Evolutionary conservation across 208 protist species (phyloP).

Genomic region (Trypanosoma cruzi): DNA sequence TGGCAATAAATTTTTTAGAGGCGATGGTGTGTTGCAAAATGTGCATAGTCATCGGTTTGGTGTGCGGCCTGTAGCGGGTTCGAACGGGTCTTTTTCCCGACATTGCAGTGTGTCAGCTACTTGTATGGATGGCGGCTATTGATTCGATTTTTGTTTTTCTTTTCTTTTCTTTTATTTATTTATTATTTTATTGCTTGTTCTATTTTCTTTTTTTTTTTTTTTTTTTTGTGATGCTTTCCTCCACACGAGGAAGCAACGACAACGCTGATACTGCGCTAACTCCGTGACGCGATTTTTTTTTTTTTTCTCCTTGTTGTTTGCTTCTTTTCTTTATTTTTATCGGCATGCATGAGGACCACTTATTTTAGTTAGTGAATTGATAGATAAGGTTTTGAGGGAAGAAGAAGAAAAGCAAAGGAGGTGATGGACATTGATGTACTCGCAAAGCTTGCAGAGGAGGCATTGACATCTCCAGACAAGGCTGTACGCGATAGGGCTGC

Average conservation of each 20-base stretch:
- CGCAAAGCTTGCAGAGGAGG: constrained; percentile 31
- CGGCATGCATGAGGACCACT: background rate
- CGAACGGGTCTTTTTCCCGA: background rate
- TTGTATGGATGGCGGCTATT: background rate
- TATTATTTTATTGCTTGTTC: background rate
- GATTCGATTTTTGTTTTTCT: background rate
- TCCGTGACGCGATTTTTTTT: background rate
- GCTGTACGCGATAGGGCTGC: constrained; percentile 52
- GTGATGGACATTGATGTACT: constrained; percentile 39
- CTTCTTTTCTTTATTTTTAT: background rate
- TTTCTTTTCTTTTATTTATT: background rate
- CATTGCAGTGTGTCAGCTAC: background rate
- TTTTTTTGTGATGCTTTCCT: background rate
- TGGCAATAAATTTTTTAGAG: background rate
- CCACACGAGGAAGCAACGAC: background rate
- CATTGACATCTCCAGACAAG: constrained; percentile 67
- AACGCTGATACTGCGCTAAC: background rate
- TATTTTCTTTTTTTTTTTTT: background rate
- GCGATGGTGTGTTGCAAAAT: background rate
- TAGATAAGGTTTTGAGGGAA: constrained; percentile 2
- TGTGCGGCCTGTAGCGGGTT: background rate
- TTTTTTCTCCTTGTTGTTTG: constrained; percentile 6
- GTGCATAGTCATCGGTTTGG: constrained; percentile 11
- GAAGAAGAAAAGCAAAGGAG: constrained; percentile 17
- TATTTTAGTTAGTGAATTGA: background rate